Conservation (phyloP, 2,329 filamentous ascomycete genomes). For the Fusarium sp. region DNA sequence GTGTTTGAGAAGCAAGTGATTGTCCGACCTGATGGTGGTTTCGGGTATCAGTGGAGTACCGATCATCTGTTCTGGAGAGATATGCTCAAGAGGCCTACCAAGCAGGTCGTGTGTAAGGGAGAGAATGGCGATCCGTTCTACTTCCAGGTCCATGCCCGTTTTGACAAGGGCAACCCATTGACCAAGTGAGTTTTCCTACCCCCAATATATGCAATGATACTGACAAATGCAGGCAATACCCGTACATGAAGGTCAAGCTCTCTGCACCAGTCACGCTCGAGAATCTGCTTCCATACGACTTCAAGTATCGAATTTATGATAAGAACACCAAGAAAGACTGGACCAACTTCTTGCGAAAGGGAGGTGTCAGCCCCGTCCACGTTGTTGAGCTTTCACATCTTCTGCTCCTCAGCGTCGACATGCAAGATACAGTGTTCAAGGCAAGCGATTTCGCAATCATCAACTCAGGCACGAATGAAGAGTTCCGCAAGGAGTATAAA, state of each 20-base stretch:
- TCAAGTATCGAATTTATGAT: slow-evolving; percentile 99
- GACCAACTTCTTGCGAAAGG: slow-evolving; percentile 97
- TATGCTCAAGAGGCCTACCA: slow-evolving; percentile 82
- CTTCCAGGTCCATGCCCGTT: slow-evolving; percentile 92
- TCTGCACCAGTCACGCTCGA: slow-evolving; percentile 94
- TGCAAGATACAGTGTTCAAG: slow-evolving; percentile 96
- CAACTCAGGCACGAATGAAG: slow-evolving; percentile 86
- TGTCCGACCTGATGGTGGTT: slow-evolving; percentile 91
- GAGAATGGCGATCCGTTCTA: slow-evolving; percentile 93
- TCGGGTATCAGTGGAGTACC: slow-evolving; percentile 94
- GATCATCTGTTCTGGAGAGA: slow-evolving; percentile 95
- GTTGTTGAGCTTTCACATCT: slow-evolving; percentile 96
- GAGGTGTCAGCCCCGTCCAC: slow-evolving; percentile 95
- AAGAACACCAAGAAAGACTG: slow-evolving; percentile 99
- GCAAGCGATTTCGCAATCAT: slow-evolving; percentile 97
- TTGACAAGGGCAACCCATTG: slow-evolving; percentile 84
- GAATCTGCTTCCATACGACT: slow-evolving; percentile 94
- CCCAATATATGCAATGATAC: background rate
- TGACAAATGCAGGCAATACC: slow-evolving; percentile 73
- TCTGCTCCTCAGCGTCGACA: slow-evolving; percentile 89
- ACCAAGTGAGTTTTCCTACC: slow-evolving; percentile 63
- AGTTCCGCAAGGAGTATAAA: slow-evolving; percentile 85
- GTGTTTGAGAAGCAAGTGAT: slow-evolving; percentile 90
- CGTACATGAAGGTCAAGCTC: slow-evolving; percentile 92
- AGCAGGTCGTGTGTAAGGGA: slow-evolving; percentile 87